These are phyloP conservation scores for Phlebopus sp. DNA, from an alignment of 1,284 basidiomycete species.

Conservation along the genomic window DNA sequence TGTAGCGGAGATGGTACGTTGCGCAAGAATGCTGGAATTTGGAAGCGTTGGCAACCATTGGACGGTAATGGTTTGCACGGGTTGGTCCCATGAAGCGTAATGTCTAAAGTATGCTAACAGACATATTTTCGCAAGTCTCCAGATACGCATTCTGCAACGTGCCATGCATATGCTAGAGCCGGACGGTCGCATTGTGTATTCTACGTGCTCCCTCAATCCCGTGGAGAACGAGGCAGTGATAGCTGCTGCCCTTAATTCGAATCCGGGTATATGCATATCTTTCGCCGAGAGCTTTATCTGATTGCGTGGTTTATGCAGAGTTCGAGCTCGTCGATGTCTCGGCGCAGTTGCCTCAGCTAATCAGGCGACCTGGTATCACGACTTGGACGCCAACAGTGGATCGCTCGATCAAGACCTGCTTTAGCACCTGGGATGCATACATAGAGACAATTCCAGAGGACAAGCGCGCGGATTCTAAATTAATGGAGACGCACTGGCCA, in stretches of 20 bases:
- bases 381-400: slow-evolving; percentile 71
- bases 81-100: slow-evolving; percentile 42
- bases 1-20: slow-evolving; percentile 97
- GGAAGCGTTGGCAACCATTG: slow-evolving; percentile 88
- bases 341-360: slow-evolving; percentile 65
- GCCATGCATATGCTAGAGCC: slow-evolving; percentile 89
- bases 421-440: slow-evolving; percentile 52
- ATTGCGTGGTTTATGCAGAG: slow-evolving; percentile 38
- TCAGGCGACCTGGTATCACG: slow-evolving; percentile 72
- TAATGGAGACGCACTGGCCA: slow-evolving; percentile 79
- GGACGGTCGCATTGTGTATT: slow-evolving; percentile 93
- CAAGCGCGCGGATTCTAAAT: slow-evolving; percentile 50
- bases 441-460: slow-evolving; percentile 47
- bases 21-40: slow-evolving; percentile 93
- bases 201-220: slow-evolving; percentile 97
- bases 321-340: slow-evolving; percentile 85
- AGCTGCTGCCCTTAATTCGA: slow-evolving; percentile 74
- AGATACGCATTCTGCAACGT: slow-evolving; percentile 88
- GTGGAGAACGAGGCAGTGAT: slow-evolving; percentile 98
- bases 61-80: slow-evolving; percentile 91
- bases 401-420: slow-evolving; percentile 29
- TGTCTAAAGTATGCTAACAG: not conserved
- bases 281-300: not conserved
- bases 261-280: slow-evolving; percentile 48
- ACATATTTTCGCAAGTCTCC: slow-evolving; percentile 54